These are phyloP conservation scores for Omphalotus olearius DNA, from an alignment of 1,284 basidiomycete genomes.

Conservation along the genomic window DNA sequence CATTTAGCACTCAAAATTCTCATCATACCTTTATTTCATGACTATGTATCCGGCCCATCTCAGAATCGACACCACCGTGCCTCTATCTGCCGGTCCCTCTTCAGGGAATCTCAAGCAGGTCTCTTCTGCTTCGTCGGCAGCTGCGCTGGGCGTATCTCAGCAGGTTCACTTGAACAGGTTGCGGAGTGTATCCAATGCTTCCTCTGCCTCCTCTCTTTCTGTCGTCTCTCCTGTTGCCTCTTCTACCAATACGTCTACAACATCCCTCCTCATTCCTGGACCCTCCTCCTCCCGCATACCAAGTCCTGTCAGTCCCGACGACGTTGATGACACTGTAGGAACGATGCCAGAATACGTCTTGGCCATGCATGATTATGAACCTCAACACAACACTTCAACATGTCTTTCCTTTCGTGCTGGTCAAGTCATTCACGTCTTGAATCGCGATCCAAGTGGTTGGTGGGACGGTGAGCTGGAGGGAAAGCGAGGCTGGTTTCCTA, in stretches of 20 bases:
- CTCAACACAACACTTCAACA: slow-evolving; percentile 67
- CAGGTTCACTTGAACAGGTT: slow-evolving; percentile 21
- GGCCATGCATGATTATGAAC: slow-evolving; percentile 84
- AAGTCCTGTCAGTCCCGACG: slow-evolving; percentile 30
- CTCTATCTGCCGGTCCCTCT: slow-evolving; percentile 7
- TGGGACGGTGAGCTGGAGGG: slow-evolving; percentile 95
- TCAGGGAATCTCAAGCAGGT: neutral
- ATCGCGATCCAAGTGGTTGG: slow-evolving; percentile 89
- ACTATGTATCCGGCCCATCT: slow-evolving; percentile 15
- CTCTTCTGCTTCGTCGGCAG: slow-evolving; percentile 9
- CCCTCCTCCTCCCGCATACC: slow-evolving; percentile 20
- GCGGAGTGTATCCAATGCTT: slow-evolving; percentile 51
- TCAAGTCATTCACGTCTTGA: slow-evolving; percentile 87
- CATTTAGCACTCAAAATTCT: neutral
- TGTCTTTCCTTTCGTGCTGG: slow-evolving; percentile 89
- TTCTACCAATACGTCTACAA: slow-evolving; percentile 48
- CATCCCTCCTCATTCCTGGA: slow-evolving; percentile 39
- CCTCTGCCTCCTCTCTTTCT: slow-evolving; percentile 50
- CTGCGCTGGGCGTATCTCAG: slow-evolving; percentile 1
- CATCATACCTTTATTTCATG: slow-evolving; percentile 1
- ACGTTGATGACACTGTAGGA: slow-evolving; percentile 26
- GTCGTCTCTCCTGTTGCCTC: slow-evolving; percentile 45
- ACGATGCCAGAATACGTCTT: slow-evolving; percentile 69
- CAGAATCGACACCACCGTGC: slow-evolving; percentile 23
- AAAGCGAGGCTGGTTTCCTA: slow-evolving; percentile 97